Evolutionary conservation across 2,329 filamentous ascomycete genomes (phyloP), one percentile per base, ranked within the genome.

Genomic region (Penicillium oxalicum): DNA sequence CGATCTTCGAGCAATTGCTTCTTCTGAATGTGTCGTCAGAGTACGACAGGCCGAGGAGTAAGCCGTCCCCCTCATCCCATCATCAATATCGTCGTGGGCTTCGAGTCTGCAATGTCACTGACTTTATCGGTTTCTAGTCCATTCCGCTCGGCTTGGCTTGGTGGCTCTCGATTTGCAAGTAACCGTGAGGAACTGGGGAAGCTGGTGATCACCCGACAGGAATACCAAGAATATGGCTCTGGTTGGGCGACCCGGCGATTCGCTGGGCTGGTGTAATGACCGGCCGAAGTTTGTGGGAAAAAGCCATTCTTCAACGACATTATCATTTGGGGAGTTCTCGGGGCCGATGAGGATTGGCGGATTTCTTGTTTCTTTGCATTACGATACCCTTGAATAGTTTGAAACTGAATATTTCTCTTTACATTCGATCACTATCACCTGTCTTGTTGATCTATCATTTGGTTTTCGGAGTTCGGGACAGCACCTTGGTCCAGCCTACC

Each of bases 161-260:
- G 93, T 12, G 91, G 84, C n/a, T 86, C 87, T 24, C 79, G 82
- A 49, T 74, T 96, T 48, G 89, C 89, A 0, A 80, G 73, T 44
- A 83, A 91, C 59, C 75, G 77, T 37, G 77, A 86, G 35, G 74
- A 75, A 44, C 55, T 94, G 44, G 78, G 83, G 51, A 77, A 78
- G 42, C 70, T 90, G 9, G 78, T 82, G 2, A 87, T 96, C n/a
- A 93, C 88, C 0, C 88, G 87, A 64, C 80, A 87, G 52, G 89
- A 98, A 64, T 98, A 98, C 66, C 82, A 93, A 44, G 93, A 98
- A 68, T 72, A 90, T 62, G 93, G 93, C 7, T 81, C 79, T 47
- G 74, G 73, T 1, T 91, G 88, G 87, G 77, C 87, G 25, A 82
- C 81, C 27, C 83, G 82, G 60, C 88, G 81, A 62, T 93, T 95